Evolutionary conservation across 148 eudicot species (phyloP), one percentile per base, ranked within the genome.

Genomic region (Linanthus parryae): DNA sequence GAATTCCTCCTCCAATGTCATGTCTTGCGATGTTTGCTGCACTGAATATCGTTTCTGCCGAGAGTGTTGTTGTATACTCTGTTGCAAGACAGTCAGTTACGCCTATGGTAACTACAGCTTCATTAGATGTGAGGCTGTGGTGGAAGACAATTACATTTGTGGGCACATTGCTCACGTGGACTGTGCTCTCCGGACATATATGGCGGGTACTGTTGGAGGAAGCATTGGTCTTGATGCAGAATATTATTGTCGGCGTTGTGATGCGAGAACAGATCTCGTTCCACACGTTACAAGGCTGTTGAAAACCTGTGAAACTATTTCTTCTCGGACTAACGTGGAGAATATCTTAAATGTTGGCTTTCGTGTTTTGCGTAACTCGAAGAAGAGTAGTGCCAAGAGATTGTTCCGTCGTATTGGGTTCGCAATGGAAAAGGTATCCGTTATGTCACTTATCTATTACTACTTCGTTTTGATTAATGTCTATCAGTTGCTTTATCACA

Each of bases 201-300:
- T 87, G 94, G 98, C 96, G 71, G 98, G 98, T 24, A 67, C 84
- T 15, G 94, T 91, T 48, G 96, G 90, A 52, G 98, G 96, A 30
- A 81, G 79, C 48, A 79, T 87, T 37, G 81, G 81, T 13, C 62
- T 91, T 48, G 90, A 91, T 72, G 81, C 94, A 39, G 85, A 91
- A 62, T 91, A 91, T 65, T 84, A 77, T 62, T 91, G 98, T 63
- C 74, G 89, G 15, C 83, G 94, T 17, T 91, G 98, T 71, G 96
- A 91, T 73, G 56, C 76, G 28, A 80, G 77, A 59, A 86, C 94
- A 14, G 90, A 81, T 67, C 69, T 91, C 48, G 74, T 77, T 53
- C 48, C 72, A 19, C 87, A 81, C 72, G 83, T 87, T 39, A 20
- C 33, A 2, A 67, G 64, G 50, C 67, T 87, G 62, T 56, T 83